phyloP scores from a whole-genome alignment of 495 filamentous ascomycete genomes.

The Immersiella caudata region DNA sequence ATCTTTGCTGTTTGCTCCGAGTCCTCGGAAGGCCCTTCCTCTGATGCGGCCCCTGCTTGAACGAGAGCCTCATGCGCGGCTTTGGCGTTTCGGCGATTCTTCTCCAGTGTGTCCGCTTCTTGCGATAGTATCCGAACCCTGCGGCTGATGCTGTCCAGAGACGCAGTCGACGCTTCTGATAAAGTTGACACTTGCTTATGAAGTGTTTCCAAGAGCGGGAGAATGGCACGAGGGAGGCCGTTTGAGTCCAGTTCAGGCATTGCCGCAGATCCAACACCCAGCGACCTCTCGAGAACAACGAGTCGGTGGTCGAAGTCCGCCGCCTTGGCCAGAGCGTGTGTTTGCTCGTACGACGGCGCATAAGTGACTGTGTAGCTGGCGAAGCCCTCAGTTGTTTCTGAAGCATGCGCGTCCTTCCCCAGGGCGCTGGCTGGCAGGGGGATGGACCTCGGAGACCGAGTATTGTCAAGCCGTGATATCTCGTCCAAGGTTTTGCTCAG shows the following conservation, averaged over 20 bases:
- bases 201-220: slow-evolving; percentile 78
- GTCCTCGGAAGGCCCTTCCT: slow-evolving; percentile 41
- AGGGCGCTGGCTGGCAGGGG: slow-evolving; percentile 28
- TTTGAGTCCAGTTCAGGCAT: slow-evolving; percentile 65
- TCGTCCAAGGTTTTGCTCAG: slow-evolving; percentile 69
- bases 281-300: slow-evolving; percentile 72
- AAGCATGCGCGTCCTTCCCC: slow-evolving; percentile 12
- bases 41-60: slow-evolving; percentile 46
- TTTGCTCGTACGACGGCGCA: slow-evolving; percentile 60
- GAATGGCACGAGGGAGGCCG: slow-evolving; percentile 63
- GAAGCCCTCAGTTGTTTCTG: slow-evolving; percentile 19
- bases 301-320: slow-evolving; percentile 87
- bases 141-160: slow-evolving; percentile 73
- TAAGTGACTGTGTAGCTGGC: slow-evolving; percentile 59
- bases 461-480: slow-evolving; percentile 45
- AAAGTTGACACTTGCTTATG: slow-evolving; percentile 71
- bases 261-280: slow-evolving; percentile 73
- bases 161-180: slow-evolving; percentile 62
- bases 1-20: slow-evolving; percentile 81
- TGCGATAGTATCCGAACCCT: slow-evolving; percentile 73
- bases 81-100: slow-evolving; percentile 72
- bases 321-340: slow-evolving; percentile 72
- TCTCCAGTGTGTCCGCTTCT: slow-evolving; percentile 78
- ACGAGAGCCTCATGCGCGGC: slow-evolving; percentile 61
- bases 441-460: slow-evolving; percentile 33